Conservation (phyloP, 306 rosid species). For the Albizia julibrissin region DNA sequence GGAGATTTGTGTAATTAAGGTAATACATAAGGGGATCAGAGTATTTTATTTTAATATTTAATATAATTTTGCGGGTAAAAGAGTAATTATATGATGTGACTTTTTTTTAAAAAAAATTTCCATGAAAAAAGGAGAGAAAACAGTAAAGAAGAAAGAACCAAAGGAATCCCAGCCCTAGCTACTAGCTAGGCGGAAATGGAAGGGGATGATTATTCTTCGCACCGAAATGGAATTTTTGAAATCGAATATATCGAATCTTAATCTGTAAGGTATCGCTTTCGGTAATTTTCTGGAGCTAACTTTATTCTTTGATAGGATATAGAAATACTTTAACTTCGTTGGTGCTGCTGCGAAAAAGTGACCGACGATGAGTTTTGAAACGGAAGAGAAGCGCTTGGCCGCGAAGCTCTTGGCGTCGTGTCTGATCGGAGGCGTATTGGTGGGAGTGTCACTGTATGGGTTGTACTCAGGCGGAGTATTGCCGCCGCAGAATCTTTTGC, state of each 20-base stretch:
- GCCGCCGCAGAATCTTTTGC: slow-evolving; percentile 17
- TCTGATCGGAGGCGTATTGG: slow-evolving; percentile 64
- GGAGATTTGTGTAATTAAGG: no score
- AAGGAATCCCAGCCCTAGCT: background rate
- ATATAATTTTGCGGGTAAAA: no score
- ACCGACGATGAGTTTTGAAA: slow-evolving; percentile 45
- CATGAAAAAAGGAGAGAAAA: background rate
- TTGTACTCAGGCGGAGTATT: slow-evolving; percentile 28
- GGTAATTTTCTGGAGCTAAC: background rate
- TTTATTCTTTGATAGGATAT: background rate
- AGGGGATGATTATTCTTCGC: background rate
- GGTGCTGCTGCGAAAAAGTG: background rate
- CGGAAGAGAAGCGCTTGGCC: slow-evolving; percentile 37
- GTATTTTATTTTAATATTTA: no score
- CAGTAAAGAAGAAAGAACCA: background rate
- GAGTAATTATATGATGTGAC: no score
- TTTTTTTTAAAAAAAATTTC: no score
- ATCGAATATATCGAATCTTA: background rate
- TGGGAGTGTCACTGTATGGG: slow-evolving; percentile 54
- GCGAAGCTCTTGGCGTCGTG: slow-evolving; percentile 61
- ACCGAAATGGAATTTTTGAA: background rate
- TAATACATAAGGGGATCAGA: no score
- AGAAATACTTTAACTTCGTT: background rate
- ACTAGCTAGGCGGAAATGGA: background rate
- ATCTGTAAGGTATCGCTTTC: background rate